Conservation (phyloP, 1,139 yeast genomes). For the Candida labiduridarum region DNA sequence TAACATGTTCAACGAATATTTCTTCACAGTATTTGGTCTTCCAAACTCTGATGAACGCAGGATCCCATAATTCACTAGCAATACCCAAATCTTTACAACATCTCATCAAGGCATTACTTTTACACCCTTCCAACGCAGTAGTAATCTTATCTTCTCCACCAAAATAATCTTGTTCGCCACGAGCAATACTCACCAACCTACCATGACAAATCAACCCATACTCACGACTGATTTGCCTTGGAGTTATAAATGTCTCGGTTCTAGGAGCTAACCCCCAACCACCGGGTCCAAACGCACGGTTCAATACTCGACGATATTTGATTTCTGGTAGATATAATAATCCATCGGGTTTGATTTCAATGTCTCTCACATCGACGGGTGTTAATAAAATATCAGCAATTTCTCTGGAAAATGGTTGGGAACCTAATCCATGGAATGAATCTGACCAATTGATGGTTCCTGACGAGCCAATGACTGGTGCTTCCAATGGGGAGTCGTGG, state of each 20-base stretch:
- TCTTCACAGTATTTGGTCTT: conserved; percentile 79
- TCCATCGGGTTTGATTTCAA: conserved; percentile 96
- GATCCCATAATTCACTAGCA: conserved; percentile 98
- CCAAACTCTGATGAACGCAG: conserved; percentile 79
- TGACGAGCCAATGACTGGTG: neutral
- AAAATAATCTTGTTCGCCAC: conserved; percentile 95
- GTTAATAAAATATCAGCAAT: conserved; percentile 61
- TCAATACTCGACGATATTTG: conserved; percentile 85
- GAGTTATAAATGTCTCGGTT: conserved; percentile 77
- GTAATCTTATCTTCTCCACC: conserved; percentile 82
- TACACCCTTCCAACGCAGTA: conserved; percentile 97
- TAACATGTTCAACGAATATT: conserved; percentile 81
- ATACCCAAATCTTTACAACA: conserved; percentile 97
- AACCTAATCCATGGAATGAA: conserved; percentile 82
- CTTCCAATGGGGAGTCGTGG: conserved; percentile 22
- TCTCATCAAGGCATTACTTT: conserved; percentile 94
- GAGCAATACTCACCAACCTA: conserved; percentile 83
- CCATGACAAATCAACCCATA: conserved; percentile 89
- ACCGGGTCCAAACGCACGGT: conserved; percentile 95
- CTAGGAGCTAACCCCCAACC: conserved; percentile 99
- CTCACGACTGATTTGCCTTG: conserved; percentile 71
- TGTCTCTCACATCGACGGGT: conserved; percentile 65
- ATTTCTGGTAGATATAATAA: conserved; percentile 89
- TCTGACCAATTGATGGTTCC: conserved; percentile 61
- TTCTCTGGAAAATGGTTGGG: conserved; percentile 66